Evolutionary conservation across 208 protist genomes (phyloP).

Genomic region (Wallacemonas rigidus): DNA sequence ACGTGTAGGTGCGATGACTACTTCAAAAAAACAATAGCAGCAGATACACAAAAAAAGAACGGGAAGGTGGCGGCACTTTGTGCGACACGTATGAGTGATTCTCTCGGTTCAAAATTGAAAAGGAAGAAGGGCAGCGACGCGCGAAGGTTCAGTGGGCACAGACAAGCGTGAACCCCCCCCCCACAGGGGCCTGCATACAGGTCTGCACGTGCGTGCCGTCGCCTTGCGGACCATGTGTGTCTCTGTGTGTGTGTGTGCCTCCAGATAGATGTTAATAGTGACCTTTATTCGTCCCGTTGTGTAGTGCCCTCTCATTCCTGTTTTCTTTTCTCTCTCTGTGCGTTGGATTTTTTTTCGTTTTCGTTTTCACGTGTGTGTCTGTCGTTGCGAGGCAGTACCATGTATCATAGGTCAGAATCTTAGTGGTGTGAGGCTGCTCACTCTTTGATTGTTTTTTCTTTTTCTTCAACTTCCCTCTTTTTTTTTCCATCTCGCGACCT

Average conservation of each 20-base stretch:
- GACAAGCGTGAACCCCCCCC: too few relatives aligned
- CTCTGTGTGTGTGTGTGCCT: too few relatives aligned
- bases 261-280: neutral
- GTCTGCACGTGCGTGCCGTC: too few relatives aligned
- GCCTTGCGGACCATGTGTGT: too few relatives aligned
- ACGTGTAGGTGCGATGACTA: conserved; percentile 49
- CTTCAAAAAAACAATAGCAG: neutral
- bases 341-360: conserved; percentile 1
- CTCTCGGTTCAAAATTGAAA: neutral
- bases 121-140: neutral
- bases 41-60: neutral
- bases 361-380: neutral
- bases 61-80: too few relatives aligned
- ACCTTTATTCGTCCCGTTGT: neutral
- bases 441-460: neutral
- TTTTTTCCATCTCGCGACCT: neutral
- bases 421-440: conserved; percentile 6
- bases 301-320: neutral
- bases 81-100: too few relatives aligned
- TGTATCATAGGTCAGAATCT: neutral
- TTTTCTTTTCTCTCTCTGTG: conserved; percentile 8
- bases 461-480: neutral
- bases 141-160: too few relatives aligned
- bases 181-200: too few relatives aligned
- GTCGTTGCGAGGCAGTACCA: neutral